phyloP scores from a whole-genome alignment of 202 grass and related monocot genomes.

The Carex arenaria region DNA sequence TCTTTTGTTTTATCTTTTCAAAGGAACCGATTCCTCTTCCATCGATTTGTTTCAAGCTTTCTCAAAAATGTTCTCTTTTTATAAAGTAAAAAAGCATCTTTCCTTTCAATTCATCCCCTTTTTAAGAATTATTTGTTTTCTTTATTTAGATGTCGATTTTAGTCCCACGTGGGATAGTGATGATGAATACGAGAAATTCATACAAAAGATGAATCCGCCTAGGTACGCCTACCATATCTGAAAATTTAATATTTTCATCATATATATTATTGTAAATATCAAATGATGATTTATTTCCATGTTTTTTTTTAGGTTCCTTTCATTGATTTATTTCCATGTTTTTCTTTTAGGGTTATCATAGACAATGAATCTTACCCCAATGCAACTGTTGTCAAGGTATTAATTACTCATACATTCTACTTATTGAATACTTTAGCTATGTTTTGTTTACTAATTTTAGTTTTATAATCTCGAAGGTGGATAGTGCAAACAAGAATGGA shows the following conservation, averaged over 20 bases:
- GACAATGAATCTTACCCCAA: constrained; percentile 51
- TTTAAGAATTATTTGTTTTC: constrained; percentile 28
- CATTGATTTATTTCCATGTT: constrained; percentile 11
- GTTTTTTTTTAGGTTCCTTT: constrained; percentile 18
- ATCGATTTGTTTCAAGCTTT: background rate
- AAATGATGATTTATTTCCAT: background rate
- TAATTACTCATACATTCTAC: constrained; percentile 12
- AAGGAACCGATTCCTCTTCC: constrained; percentile 4
- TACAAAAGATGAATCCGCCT: constrained; percentile 82
- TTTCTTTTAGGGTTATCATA: constrained; percentile 44
- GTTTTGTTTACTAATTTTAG: background rate
- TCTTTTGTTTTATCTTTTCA: background rate
- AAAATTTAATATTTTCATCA: background rate
- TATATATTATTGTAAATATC: background rate
- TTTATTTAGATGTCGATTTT: constrained; percentile 61
- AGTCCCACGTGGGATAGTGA: constrained; percentile 82
- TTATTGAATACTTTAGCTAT: background rate
- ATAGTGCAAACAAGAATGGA: constrained; percentile 67
- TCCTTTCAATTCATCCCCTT: background rate
- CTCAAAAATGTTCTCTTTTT: background rate
- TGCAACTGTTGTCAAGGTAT: constrained; percentile 68
- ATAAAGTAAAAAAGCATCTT: background rate
- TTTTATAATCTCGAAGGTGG: constrained; percentile 36
- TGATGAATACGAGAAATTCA: constrained; percentile 83
- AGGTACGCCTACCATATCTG: constrained; percentile 31